Conservation (phyloP, 2,329 filamentous ascomycete species). For the Colletotrichum camelliae region DNA sequence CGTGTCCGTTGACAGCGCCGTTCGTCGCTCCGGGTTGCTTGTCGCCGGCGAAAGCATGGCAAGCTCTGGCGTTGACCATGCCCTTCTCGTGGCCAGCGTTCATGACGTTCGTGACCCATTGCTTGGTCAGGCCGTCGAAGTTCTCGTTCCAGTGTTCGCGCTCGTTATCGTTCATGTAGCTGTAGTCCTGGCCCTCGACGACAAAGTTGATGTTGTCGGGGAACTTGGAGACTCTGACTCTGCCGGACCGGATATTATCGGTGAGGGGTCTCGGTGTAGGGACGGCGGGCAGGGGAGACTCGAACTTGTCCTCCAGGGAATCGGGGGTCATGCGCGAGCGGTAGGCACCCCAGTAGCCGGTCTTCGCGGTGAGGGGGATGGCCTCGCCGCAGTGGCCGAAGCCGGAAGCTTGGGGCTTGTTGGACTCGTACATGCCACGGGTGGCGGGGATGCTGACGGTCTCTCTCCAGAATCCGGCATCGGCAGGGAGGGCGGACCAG, state of each 20-base stretch:
- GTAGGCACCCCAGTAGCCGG: conserved; percentile 19
- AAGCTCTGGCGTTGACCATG: conserved; percentile 8
- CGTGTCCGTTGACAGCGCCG: neutral
- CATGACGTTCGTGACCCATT: conserved; percentile 17
- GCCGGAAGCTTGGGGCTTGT: conserved; percentile 2
- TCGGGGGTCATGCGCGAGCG: conserved; percentile 15
- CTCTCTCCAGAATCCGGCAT: conserved; percentile 15
- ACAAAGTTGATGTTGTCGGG: conserved; percentile 18
- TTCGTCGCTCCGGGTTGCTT: conserved; percentile 15
- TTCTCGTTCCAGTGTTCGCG: conserved; percentile 17
- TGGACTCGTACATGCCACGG: conserved; percentile 11
- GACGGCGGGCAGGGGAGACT: neutral
- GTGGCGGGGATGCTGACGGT: conserved; percentile 16
- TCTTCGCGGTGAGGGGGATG: conserved; percentile 14
- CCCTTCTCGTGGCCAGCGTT: neutral
- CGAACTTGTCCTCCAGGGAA: conserved; percentile 9
- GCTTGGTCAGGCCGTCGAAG: conserved; percentile 15
- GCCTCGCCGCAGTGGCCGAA: conserved; percentile 16
- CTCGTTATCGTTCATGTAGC: conserved; percentile 12
- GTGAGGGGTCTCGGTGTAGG: neutral
- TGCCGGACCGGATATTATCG: conserved; percentile 1
- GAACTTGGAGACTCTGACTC: conserved; percentile 13
- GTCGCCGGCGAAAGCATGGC: conserved; percentile 10
- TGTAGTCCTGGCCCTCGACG: conserved; percentile 19
- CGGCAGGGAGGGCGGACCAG: neutral